Evolutionary conservation across 2,329 filamentous ascomycete species (phyloP), one percentile per base, ranked within the genome.

Genomic region (Echinosphaeria canescens): DNA sequence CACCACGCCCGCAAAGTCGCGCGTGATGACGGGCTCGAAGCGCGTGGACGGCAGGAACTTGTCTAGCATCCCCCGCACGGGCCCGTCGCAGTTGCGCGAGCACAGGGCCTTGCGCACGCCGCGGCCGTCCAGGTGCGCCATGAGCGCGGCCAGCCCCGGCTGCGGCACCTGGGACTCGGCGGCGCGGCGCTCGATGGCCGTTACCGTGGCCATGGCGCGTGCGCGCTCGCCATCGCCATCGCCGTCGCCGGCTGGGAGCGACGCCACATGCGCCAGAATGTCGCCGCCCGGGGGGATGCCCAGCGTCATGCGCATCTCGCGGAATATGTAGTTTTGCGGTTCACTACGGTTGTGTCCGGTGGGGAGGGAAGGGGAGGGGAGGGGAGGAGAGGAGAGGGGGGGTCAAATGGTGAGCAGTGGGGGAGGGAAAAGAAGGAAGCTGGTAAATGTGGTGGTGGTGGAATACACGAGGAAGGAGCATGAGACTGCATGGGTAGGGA

Each of bases 251-350:
- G 59, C 56, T 0, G 82, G 70, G 0, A 95, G 69, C 3, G 59
- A 51, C 44, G 82, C 73, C 43, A 93, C 72, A 52, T 95, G 79
- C 33, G 82, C 73, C 23, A 98, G 71, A 43, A 98, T 95, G 49
- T 98, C 88, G 40, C 59, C 54, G 19, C 55, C 50, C 44, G 73
- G 75, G 33, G 66, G 46, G 38, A 95, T 93, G 26, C 56, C 59
- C 11, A 95, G 63, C 6, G 68, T 73, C 10, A 53, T 43, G 35
- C 73, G 74, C 85, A 98, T 95, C 42, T 90, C 63, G 13, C 51
- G 48, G 50, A 95, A 95, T 85, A 95, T 98, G 61, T 92, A 80
- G 38, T 76, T 88, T 50, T 95, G 85, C 1, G 85, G 85, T 30
- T 84, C 55, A 45, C 82, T 91, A 34, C n/a, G n/a, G n/a, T n/a